Percentiles rank a stretch among this genome's conserved stretches.
These are phyloP conservation scores for Oehlia diaphana DNA, from an alignment of 192 early-diverging fungal genomes.

Conservation along the genomic window DNA sequence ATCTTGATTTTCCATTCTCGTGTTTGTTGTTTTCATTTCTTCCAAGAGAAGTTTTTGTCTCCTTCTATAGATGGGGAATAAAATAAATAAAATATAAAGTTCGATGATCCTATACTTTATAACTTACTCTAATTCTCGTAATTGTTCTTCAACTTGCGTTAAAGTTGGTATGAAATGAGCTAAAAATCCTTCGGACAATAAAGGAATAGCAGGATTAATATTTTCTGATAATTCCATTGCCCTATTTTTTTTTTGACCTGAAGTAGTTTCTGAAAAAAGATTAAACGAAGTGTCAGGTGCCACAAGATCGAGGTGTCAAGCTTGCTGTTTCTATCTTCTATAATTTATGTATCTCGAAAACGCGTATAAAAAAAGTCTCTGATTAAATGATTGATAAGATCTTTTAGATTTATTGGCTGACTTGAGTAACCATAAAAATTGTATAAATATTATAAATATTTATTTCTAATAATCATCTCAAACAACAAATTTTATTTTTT, in stretches of 20 bases:
- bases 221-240: conserved; percentile 7
- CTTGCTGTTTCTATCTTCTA: background rate
- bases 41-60: conserved; percentile 24
- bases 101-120: background rate
- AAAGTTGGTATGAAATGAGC: conserved; percentile 7
- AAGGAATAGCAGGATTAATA: conserved; percentile 1
- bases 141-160: conserved; percentile 22
- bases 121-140: conserved; percentile 21
- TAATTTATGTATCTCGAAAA: background rate
- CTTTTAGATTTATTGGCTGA: background rate
- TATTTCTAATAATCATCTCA: background rate
- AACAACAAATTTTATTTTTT: background rate
- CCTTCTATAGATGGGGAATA: background rate
- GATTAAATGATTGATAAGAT: background rate
- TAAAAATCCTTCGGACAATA: conserved; percentile 30
- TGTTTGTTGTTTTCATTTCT: conserved; percentile 17
- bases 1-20: conserved; percentile 19
- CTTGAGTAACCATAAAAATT: background rate
- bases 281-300: background rate
- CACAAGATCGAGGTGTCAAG: background rate
- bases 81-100: background rate
- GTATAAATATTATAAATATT: background rate
- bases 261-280: background rate
- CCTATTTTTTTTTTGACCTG: background rate
- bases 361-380: background rate